Base-by-base conservation (phyloP, 2,329 filamentous ascomycete genomes). In the Pseudogymnoascus sp. region DNA sequence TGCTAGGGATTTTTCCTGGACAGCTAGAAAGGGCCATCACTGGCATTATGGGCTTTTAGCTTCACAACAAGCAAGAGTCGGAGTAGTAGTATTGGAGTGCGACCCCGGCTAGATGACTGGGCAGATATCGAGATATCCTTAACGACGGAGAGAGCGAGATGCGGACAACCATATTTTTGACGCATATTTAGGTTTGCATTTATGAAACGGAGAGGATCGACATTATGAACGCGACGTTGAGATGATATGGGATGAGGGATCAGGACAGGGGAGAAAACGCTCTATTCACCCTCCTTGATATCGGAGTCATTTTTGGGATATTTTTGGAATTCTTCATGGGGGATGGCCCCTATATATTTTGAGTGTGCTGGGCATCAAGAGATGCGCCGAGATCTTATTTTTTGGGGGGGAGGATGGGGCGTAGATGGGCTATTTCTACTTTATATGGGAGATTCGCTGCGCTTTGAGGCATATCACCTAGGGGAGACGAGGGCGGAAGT, bases 191-290 rank as follows among this genome's bases (percentile, higher is more conserved):
- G 24, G 46, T 6, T 33, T 33, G 46, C 22, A 31, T 56, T 56
- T 56, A 56, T 56, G 46, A 56, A 56, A 56, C 11, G 46, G 26
- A 12, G 46, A 56, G 46, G 46, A 56, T 56, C 46, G 46, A 56
- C 46, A 33, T 56, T 56, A 56, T 56, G 46, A 56, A 56, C 46
- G 46, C 46, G 46, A 56, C 46, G 46, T 56, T 56, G 46, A 56
- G 46, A 56, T 56, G 46, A 56, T 56, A 56, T 56, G 46, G 46
- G n/a, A 31, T 33, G 46, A 33, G 46, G 46, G 46, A 56, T 33
- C 24, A 24, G 41, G 43, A 28, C 24, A 16, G 14, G 43, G 24
- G n/a, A 19, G 26, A 3, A 31, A 53, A 14, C 24, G 46, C 46
- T 56, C 46, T 56, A 56, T 33, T 56, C n/a, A 33, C 26, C 46